Base-by-base conservation (phyloP, 2,329 filamentous ascomycete genomes). In the Tolypocladium amazonense region DNA sequence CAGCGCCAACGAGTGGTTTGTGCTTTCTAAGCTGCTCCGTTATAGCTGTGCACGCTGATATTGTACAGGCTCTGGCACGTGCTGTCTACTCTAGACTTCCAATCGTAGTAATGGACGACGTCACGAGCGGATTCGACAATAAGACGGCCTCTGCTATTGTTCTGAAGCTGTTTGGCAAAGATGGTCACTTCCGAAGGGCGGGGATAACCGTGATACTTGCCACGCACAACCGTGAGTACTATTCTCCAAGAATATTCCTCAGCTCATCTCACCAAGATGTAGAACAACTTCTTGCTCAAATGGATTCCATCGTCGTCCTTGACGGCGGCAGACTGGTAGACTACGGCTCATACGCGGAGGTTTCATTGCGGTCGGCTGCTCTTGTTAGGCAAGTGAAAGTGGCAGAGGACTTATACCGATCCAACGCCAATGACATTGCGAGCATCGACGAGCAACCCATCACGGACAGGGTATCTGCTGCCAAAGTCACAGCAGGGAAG, bases 1-100 rank as follows among this genome's bases (percentile, higher is more conserved):
- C 56, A 57, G 35, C 56, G 56, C n/a, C 56, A 57, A 41, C 23
- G 56, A 57, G 56, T 57, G 38, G 56, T 57, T 11, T n/a, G 56
- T 43, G 27, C 38, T 18, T 18, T 15, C 20, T 27, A 11, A 11
- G 5, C 27, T 33, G 33, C 14, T 39, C 7, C 18, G 37, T 27
- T 25, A 23, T n/a, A n/a, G 15, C 55, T 14, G 14, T 52, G 15
- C 25, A 33, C 7, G 20, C 27, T 52, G 6, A 52, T 18, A 20
- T 20, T 1, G 14, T 57, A 2, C 56, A 57, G 56, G 56, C 56
- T 23, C 27, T 57, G 41, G 56, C 56, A 41, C 56, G 56, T 3
- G 56, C 41, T 7, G 27, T 57, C 23, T 57, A 57, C 30, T 57
- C 56, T 25, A 57, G 41, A 41, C 39, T 57, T 57, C 41, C 41